Evolutionary conservation across 1,139 yeast genomes (phyloP).

Genomic region (Kurtzmaniella quercitrusa): DNA sequence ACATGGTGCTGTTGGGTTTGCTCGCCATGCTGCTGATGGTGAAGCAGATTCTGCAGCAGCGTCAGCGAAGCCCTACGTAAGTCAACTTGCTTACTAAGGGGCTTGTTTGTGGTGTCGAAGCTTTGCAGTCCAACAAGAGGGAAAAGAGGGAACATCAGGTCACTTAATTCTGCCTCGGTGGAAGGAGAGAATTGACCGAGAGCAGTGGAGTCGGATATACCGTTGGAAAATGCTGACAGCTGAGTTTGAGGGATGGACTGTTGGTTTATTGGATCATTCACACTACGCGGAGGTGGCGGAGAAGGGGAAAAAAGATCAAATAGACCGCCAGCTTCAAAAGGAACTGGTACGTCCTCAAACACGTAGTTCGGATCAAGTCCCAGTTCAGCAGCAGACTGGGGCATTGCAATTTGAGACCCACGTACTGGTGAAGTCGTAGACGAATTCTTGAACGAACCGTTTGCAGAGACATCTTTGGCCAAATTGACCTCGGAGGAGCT

Average conservation of each 20-base stretch:
- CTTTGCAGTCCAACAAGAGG: conserved; percentile 48
- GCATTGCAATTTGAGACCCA: background rate
- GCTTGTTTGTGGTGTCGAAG: conserved; percentile 22
- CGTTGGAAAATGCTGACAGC: background rate
- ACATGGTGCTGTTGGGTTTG: conserved; percentile 2
- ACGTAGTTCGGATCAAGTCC: conserved; percentile 19
- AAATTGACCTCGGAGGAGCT: conserved; percentile 6
- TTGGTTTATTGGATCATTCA: background rate
- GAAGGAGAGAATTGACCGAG: conserved; percentile 1
- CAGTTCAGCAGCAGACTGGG: background rate
- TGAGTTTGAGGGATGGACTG: background rate
- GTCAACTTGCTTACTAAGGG: conserved; percentile 5
- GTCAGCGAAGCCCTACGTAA: background rate
- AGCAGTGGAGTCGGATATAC: background rate
- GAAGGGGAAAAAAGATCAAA: conserved; percentile 24
- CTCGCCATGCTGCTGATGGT: background rate
- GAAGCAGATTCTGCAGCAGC: conserved; percentile 2
- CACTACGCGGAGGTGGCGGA: conserved; percentile 8
- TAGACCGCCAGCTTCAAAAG: conserved; percentile 26
- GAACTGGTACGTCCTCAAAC: conserved; percentile 29
- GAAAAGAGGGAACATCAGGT: conserved; percentile 46
- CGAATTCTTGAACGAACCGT: background rate
- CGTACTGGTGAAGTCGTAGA: background rate
- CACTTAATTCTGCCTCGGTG: conserved; percentile 7
- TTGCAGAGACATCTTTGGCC: conserved; percentile 1